Evolutionary conservation across 163 green algal genomes (phyloP).

Genomic region (Coccomyxa subellipsoidea): DNA sequence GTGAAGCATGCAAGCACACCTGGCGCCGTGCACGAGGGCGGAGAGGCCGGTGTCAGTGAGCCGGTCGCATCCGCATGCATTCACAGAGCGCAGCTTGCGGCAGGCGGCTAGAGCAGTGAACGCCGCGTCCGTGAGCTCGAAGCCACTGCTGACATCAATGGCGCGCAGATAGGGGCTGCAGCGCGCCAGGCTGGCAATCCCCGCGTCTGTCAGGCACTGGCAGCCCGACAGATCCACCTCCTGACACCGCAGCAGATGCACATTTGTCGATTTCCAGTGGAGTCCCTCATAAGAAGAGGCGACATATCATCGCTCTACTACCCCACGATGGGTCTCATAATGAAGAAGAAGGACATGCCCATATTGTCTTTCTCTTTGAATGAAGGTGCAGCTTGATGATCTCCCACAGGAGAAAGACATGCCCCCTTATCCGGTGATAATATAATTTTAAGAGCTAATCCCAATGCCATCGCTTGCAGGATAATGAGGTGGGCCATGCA

Average conservation of each 20-base stretch:
- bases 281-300: too few species aligned
- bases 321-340: too few species aligned
- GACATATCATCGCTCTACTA: too few species aligned
- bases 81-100: not conserved
- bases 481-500: too few species aligned
- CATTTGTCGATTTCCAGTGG: too few species aligned
- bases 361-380: too few species aligned
- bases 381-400: too few species aligned
- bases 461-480: too few species aligned
- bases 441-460: too few species aligned
- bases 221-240: constrained; percentile 18
- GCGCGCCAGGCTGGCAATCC: constrained; percentile 1
- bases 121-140: not conserved
- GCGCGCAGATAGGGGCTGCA: not conserved
- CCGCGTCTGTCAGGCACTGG: constrained; percentile 10
- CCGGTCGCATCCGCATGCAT: constrained; percentile 18
- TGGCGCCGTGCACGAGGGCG: not conserved
- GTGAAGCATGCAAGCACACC: not conserved
- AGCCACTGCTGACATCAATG: constrained; percentile 9
- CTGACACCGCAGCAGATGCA: not conserved
- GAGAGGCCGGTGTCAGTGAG: constrained; percentile 6
- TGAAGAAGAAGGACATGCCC: too few species aligned
- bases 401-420: too few species aligned
- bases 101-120: constrained; percentile 15
- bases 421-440: too few species aligned